Base-by-base conservation (phyloP, 805 yeast genomes). In the Grigorovia jiainica region DNA sequence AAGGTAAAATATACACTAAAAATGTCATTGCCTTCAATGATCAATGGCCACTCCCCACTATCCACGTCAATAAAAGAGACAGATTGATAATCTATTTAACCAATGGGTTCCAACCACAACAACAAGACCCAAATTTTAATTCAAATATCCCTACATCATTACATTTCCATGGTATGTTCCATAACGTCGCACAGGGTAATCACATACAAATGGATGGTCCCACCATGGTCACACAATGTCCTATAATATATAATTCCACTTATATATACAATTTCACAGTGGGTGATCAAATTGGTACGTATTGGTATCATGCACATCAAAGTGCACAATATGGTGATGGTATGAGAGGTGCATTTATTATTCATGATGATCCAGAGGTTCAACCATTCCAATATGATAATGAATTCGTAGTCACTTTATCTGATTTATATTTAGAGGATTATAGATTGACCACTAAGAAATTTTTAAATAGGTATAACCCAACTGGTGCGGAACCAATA, bases 401-500 rank as follows among this genome's bases (percentile, higher is more conserved):
- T 47, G 85, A 82, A 47, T 66, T 72, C 46, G 63, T 70, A 2
- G 64, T 82, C 38, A 69, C 78, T 5, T 49, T 83, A 7, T 58
- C 77, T 33, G 94, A 83, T 48, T 72, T 79, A 65, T 83, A 82
- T 57, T 85, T 79, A 53, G 63, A 67, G 25, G 65, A 72, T 39
- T 70, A 78, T 47, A 62, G 64, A 23, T 70, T 61, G 3, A 65
- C 81, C 21, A 58, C 68, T 38, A 49, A 61, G 16, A 64, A 65
- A 32, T 82, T 81, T 57, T 58, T 78, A 52, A 70, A 72, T 34
- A 67, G 83, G 49, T 83, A 74, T 54, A 83, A 83, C 51, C 94
- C 94, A 17, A 82, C 89, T 2, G 94, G 94, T 33, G 87, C 84
- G 15, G 94, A 83, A 56, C 94, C 94, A 13, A 71, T 82, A 39